Evolutionary conservation across 148 eudicot species (phyloP), one percentile per base, ranked within the genome.

Genomic region (Rhododendron ovatum): DNA sequence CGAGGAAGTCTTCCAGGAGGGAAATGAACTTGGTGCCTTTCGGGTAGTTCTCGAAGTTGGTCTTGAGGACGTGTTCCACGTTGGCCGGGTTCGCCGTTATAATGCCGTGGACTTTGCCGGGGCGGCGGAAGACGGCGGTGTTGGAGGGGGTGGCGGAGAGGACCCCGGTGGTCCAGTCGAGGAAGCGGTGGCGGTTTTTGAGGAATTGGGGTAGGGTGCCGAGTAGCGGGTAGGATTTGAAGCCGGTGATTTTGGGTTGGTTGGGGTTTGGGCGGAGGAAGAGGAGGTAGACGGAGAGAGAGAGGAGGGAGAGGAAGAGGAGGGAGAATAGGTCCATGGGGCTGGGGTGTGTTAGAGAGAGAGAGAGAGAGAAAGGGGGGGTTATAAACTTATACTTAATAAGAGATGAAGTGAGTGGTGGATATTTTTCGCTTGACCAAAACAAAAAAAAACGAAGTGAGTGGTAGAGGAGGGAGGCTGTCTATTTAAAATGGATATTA

Each of bases 51-150:
- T 86, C 85, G 67, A 95, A 95, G 55, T 93, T 89, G 82, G 93
- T 82, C 75, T 92, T 95, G 57, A 95, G 93, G 75, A 95, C 84
- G 88, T 95, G 90, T 37, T 95, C 97, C 5, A 95, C 94, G 86
- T 86, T 90, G 1, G 77, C 69, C 30, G 75, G 37, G 37, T 69
- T 69, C 12, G 75, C 75, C 4, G 75, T 69, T 12, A 69, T 1
- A 37, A 69, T 4, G 75, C 75, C 75, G 18, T 69, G 75, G 37
- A 69, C 17, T 69, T 69, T 69, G 4, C 75, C 75, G 14, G 75
- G 75, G 37, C 37, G 18, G 75, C 39, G 37, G 75, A 69, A 69
- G 7, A 69, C 75, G 18, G 75, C 75, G 37, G 75, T 69, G 75
- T 69, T 69, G 75, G 75, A 69, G 15, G 75, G 75, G 7, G 17